Percentiles rank a stretch among this genome's conserved stretches.
phyloP scores from a whole-genome alignment of 2,329 filamentous ascomycete species.

The Lasiodiplodia theobromae region DNA sequence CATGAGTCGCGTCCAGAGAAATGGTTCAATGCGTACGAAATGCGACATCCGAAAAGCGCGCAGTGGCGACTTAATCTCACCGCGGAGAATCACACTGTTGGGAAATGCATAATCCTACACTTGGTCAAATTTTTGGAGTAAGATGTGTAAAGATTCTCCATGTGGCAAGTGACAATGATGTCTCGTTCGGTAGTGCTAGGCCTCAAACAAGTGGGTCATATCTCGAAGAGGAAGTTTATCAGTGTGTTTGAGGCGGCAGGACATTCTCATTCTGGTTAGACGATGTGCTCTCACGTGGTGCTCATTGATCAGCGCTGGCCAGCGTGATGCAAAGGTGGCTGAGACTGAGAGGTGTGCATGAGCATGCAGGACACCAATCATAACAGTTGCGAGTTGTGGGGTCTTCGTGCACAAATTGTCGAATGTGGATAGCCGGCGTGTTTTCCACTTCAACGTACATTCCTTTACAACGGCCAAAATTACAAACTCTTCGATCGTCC shows the following conservation, averaged over 20 bases:
- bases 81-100: background rate
- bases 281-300: conserved; percentile 18
- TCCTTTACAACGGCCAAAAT: background rate
- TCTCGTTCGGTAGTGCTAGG: background rate
- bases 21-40: background rate
- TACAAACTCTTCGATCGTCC: background rate
- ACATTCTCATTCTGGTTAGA: conserved; percentile 14
- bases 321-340: background rate
- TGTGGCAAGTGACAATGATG: background rate
- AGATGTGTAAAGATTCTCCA: background rate
- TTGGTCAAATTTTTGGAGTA: background rate
- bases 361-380: background rate
- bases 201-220: background rate
- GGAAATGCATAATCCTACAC: background rate
- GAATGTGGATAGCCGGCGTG: background rate
- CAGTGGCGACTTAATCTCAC: background rate
- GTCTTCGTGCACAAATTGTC: background rate
- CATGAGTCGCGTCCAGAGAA: background rate
- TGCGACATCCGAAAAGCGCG: background rate
- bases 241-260: conserved; percentile 16
- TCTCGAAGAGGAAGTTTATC: conserved; percentile 17
- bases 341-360: background rate
- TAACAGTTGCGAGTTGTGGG: background rate
- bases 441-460: background rate
- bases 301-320: conserved; percentile 12